Conservation (phyloP, 2,329 filamentous ascomycete species). For the Grosmannia huntii region DNA sequence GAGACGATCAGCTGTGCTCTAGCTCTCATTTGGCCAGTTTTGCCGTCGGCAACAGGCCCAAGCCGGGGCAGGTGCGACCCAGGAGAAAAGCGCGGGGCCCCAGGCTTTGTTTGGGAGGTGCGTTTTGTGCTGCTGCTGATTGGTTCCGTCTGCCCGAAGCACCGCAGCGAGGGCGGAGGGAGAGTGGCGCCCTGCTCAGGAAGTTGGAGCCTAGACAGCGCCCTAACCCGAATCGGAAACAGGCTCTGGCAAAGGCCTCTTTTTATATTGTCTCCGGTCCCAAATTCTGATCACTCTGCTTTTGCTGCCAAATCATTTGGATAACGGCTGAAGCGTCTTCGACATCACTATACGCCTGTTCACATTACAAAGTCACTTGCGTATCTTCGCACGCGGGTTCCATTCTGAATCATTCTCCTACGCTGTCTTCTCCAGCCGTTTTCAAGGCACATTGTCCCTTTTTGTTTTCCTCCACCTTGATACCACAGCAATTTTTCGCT, state of each 20-base stretch:
- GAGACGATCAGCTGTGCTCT: too few relatives aligned
- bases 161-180: conserved; percentile 2
- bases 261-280: not conserved
- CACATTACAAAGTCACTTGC: too few relatives aligned
- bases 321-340: not conserved
- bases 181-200: conserved; percentile 1
- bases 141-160: conserved; percentile 19
- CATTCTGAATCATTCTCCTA: too few relatives aligned
- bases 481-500: too few relatives aligned
- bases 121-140: conserved; percentile 8
- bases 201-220: not conserved
- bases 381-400: not conserved
- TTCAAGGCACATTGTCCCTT: too few relatives aligned
- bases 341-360: too few relatives aligned
- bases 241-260: not conserved
- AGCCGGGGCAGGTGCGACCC: not conserved
- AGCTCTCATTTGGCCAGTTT: not conserved
- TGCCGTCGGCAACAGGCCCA: not conserved
- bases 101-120: not conserved
- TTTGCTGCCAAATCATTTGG: not conserved
- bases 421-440: too few relatives aligned
- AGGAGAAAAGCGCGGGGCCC: not conserved
- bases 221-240: not conserved
- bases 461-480: too few relatives aligned
- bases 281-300: not conserved